Base-by-base conservation (phyloP, 768 basidiomycete genomes). In the Mrakia gelida region DNA sequence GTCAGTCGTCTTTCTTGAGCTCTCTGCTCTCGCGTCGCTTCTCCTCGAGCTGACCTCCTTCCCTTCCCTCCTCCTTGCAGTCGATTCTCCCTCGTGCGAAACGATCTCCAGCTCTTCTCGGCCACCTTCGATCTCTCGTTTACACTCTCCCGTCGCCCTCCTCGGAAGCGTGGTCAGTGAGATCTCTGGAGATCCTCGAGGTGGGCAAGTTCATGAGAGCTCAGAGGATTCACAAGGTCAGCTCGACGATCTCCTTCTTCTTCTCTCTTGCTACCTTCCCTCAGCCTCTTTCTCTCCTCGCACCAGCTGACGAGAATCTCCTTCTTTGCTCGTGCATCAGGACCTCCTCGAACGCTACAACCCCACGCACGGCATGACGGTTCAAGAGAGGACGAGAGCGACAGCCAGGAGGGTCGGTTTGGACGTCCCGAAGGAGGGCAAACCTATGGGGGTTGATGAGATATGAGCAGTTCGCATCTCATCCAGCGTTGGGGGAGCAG, bases 361-460 rank as follows among this genome's bases (percentile, higher is more conserved):
- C 83, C 94, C 95, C 0, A 85, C 92, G 26, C 84, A 90, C 61
- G 92, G 94, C 81, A 87, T 95, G 80, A 91, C 93, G 0, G 85
- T 88, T 8, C 90, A 93, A 80, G 93, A 96, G 83, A 86, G 92
- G 80, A 88, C 96, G 79, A 87, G 90, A 81, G 92, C 92, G 1
- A 95, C 95, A 0, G 94, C 94, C 4, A 88, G 90, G 63, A 86
- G 94, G 80, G 95, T 98, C 52, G 95, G 95, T 6, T 85, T 98
- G 74, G 88, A 96, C 81, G 91, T 95, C 88, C 94, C 94, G 15
- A 81, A 88, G 67, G 84, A 85, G 41, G 67, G 67, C 6, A 41
- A 26, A 43, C 52, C 65, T n/a, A 75, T 75, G 75, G 62, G 49
- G 23, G 41, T 38, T 7, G 38, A 75, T 73, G 71, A 54, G 28